These are phyloP conservation scores for Botrytis elliptica DNA, from an alignment of 2,329 filamentous ascomycete species.

Conservation along the genomic window DNA sequence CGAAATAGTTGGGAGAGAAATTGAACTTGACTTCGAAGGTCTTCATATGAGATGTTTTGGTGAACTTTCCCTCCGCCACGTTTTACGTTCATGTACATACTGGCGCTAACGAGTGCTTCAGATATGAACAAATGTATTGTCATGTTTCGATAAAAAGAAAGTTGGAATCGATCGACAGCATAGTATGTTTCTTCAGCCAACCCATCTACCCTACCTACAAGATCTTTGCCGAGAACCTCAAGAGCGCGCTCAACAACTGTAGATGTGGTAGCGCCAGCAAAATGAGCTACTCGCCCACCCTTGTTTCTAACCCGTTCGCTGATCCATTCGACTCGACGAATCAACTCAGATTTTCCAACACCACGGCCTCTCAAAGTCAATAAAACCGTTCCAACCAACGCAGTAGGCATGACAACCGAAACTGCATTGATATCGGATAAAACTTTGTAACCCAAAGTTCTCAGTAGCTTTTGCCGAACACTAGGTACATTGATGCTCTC, in stretches of 20 bases:
- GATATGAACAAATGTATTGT: conserved; percentile 97
- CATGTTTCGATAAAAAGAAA: conserved; percentile 99
- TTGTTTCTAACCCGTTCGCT: conserved; percentile 77
- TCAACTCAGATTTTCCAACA: conserved; percentile 81
- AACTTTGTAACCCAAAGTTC: conserved; percentile 88
- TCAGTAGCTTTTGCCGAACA: conserved; percentile 63
- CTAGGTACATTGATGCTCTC: conserved; percentile 44
- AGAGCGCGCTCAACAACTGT: conserved; percentile 86
- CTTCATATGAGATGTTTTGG: conserved; percentile 74
- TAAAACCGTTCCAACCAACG: conserved; percentile 89
- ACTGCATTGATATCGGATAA: conserved; percentile 93
- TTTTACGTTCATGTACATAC: conserved; percentile 89
- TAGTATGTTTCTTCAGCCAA: conserved; percentile 90
- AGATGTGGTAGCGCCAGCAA: conserved; percentile 74
- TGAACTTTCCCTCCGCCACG: conserved; percentile 79
- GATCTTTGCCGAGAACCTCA: conserved; percentile 84
- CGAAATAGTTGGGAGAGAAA: conserved; percentile 94
- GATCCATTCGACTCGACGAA: conserved; percentile 88
- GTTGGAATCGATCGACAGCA: conserved; percentile 92
- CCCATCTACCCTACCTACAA: conserved; percentile 77
- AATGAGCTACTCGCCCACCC: conserved; percentile 90
- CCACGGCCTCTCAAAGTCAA: conserved; percentile 88
- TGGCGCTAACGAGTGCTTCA: conserved; percentile 84
- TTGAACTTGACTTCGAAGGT: conserved; percentile 73
- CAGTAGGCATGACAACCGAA: conserved; percentile 97